Base-by-base conservation (phyloP, 352 stramenopile genomes). In the Blastocystis sp. region DNA sequence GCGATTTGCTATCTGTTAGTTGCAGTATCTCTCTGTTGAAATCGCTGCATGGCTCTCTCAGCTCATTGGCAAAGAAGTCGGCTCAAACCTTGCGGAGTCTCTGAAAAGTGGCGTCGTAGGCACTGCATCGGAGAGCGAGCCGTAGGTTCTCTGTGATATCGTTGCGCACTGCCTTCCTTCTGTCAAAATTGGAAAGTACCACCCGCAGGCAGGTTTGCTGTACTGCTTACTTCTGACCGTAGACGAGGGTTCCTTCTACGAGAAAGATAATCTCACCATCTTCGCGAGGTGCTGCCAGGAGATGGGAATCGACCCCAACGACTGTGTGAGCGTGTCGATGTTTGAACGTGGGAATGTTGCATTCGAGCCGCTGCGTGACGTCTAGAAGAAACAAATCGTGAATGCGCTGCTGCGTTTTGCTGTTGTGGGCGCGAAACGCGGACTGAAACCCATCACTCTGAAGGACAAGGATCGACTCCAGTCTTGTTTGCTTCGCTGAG, bases 211-310 rank as follows among this genome's bases (percentile, higher is more conserved):
- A 30, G 68, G 34, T 79, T 16, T 62, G 39, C 8, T 20, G 20
- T 1, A 56, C 30, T n/a, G 11, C 9, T 30, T 7, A 2, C 30
- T 24, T 79, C 30, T 16, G 37, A 8, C 20, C 56, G 9, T 56
- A 79, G 68, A 79, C 11, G 62, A 56, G 50, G 37, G 9, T 37
- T 79, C 68, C 6, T 79, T 79, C 41, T 79, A 63, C 24, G 68
- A 39, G n/a, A 56, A 59, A 34, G 68, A 79, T 41, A 79, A 79
- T 34, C 20, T 79, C 9, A 43, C 68, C 30, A 34, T 79, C 11
- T 79, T 79, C 24, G 37, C 68, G 20, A 11, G 37, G 18, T 34
- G 26, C 20, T 79, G 68, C 50, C 24, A 56, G n/a, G 26, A 9
- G 6, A 56, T 79, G 24, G 68, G 68, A 11, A 79, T 79, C 1